Percentiles rank a stretch among this genome's conserved stretches.
These are phyloP conservation scores for Glomus cerebriforme DNA, from an alignment of 192 early-diverging fungal genomes.

Conservation along the genomic window DNA sequence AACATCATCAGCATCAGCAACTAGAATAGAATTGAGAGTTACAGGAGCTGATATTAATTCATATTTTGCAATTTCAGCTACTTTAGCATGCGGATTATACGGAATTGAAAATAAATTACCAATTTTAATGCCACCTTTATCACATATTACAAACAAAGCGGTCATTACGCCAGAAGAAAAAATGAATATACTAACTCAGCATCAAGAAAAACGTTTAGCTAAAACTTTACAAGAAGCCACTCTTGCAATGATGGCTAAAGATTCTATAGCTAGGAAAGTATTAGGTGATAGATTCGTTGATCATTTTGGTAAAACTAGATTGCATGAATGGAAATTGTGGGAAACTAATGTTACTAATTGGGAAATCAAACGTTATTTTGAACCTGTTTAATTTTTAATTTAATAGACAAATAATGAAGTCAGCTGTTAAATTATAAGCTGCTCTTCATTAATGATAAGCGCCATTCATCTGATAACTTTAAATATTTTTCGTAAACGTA, in stretches of 20 bases:
- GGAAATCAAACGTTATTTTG: constrained; percentile 70
- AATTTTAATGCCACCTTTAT: constrained; percentile 46
- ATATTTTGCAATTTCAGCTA: constrained; percentile 72
- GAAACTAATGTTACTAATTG: constrained; percentile 71
- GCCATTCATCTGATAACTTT: too few species aligned
- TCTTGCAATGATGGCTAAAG: constrained; percentile 60
- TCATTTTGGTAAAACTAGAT: constrained; percentile 72
- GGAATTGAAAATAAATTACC: constrained; percentile 64
- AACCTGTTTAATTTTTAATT: constrained; percentile 50
- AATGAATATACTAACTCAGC: constrained; percentile 34
- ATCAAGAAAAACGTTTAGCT: constrained; percentile 42
- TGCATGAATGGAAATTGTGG: constrained; percentile 78
- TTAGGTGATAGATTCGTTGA: constrained; percentile 77
- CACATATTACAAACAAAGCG: constrained; percentile 24
- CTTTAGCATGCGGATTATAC: constrained; percentile 69
- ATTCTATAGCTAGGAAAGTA: constrained; percentile 68
- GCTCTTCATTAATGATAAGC: too few species aligned
- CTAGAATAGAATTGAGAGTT: constrained; percentile 79
- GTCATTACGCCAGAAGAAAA: constrained; percentile 25
- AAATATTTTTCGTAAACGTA: too few species aligned
- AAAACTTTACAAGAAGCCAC: constrained; percentile 67
- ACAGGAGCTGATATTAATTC: constrained; percentile 83
- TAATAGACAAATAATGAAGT: too few species aligned
- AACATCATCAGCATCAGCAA: constrained; percentile 61
- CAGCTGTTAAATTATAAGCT: too few species aligned